Evolutionary conservation across 345 rosid genomes (phyloP).

Genomic region (Aurinia saxatilis): DNA sequence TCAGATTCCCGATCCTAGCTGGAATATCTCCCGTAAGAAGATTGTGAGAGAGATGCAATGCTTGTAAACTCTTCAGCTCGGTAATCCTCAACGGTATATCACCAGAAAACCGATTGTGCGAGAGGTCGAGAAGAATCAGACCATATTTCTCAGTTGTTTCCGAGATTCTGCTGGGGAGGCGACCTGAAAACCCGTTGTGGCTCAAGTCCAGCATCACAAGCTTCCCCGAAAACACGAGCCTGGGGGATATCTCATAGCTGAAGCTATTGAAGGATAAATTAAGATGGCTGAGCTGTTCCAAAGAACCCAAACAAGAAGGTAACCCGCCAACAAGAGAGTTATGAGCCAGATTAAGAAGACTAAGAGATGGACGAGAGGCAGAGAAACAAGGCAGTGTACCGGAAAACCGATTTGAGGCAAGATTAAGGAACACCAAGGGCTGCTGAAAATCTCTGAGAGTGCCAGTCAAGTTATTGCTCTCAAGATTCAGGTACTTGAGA

Average conservation of each 20-base stretch:
- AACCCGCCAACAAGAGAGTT: constrained; percentile 78
- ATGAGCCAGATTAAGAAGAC: constrained; percentile 47
- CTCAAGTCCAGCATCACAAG: constrained; percentile 77
- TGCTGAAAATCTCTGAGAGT: constrained; percentile 55
- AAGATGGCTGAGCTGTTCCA: constrained; percentile 43
- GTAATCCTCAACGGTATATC: constrained; percentile 62
- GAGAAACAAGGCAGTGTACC: constrained; percentile 89
- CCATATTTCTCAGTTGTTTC: constrained; percentile 64
- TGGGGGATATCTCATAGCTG: constrained; percentile 57
- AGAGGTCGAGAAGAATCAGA: constrained; percentile 73
- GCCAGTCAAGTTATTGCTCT: constrained; percentile 54
- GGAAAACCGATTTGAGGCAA: constrained; percentile 57
- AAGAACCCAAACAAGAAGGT: constrained; percentile 77
- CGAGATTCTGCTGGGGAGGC: constrained; percentile 56
- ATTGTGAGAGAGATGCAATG: constrained; percentile 81
- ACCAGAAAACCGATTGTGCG: constrained; percentile 71
- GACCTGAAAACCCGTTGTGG: constrained; percentile 64
- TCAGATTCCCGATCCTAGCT: constrained; percentile 72
- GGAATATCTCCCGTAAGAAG: constrained; percentile 71
- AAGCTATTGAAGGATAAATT: constrained; percentile 68
- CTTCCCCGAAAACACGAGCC: constrained; percentile 63
- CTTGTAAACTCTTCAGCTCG: constrained; percentile 74
- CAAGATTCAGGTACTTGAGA: constrained; percentile 56
- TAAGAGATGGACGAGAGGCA: constrained; percentile 46
- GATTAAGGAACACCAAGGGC: constrained; percentile 52